These are phyloP conservation scores for Coemansia reversa DNA, from an alignment of 192 early-diverging fungal genomes.

Conservation along the genomic window DNA sequence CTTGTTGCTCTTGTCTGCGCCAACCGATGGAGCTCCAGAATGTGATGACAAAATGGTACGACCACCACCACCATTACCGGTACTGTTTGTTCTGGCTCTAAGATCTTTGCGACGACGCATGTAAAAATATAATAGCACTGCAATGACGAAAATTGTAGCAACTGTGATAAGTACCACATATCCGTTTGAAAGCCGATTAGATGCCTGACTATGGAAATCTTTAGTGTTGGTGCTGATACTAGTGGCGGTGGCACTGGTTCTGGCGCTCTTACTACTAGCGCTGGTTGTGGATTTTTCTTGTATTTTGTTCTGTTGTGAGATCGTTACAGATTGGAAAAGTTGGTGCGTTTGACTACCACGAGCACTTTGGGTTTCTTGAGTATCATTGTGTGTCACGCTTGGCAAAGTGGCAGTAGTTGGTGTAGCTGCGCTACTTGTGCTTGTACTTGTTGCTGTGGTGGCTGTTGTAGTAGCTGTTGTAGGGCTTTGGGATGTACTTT, in stretches of 20 bases:
- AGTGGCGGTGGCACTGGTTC: neutral
- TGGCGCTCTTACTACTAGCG: neutral
- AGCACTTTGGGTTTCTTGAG: too few species aligned
- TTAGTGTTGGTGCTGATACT: neutral
- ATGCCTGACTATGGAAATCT: neutral
- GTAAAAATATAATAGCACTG: conserved; percentile 37
- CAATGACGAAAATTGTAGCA: conserved; percentile 22
- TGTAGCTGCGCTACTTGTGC: neutral
- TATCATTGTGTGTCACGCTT: too few species aligned
- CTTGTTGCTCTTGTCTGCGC: conserved; percentile 6
- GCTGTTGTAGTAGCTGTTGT: too few species aligned
- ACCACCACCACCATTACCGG: conserved; percentile 1
- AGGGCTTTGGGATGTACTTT: neutral
- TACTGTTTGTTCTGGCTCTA: neutral
- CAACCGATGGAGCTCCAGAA: conserved; percentile 5
- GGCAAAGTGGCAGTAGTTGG: too few species aligned
- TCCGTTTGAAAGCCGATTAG: conserved; percentile 29
- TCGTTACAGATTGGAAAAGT: too few species aligned
- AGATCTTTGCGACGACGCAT: conserved; percentile 21
- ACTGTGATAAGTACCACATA: conserved; percentile 43
- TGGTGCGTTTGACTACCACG: too few species aligned
- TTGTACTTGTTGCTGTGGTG: too few species aligned
- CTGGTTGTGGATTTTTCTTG: too few species aligned
- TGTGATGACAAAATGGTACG: conserved; percentile 12
- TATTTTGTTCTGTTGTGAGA: too few species aligned